Base-by-base conservation (phyloP, 2,329 filamentous ascomycete species). In the Mariannaea elegans region DNA sequence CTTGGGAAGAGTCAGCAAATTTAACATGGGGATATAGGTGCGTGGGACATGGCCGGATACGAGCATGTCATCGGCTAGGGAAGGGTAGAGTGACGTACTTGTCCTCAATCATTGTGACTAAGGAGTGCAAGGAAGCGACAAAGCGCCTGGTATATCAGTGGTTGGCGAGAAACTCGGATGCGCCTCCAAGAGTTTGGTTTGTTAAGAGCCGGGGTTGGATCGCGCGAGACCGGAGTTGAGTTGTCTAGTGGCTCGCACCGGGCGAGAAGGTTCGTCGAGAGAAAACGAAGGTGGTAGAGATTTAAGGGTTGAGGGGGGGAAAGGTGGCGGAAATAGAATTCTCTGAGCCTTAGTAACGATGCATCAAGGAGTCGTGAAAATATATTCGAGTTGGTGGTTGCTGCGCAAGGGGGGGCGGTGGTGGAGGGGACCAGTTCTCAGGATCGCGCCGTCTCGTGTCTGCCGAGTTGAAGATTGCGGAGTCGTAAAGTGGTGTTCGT, bases 1-100 rank as follows among this genome's bases (percentile, higher is more conserved):
- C 90, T 92, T 72, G 63, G 27, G 27, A 21, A 50, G 46, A 41
- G 63, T 72, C 49, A 70, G 68, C 62, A 52, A 32, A 52, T 41
- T 36, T 36, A 50, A 38, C 36, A 14, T 21, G 16, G 32, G 41
- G 32, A 31, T 34, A 36, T 47, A 45, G 41, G 18, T n/a, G 23
- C 38, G 42, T 45, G 44, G 29, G 54, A 36, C 39, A 32, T 29
- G 49, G 59, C 9, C 56, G 56, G 16, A 48, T 47, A 44, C 38
- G 49, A 36, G 21, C 27, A n/a, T 3, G 16, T 16, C 13, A 46
- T 47, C 16, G 46, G 41, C 62, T 16, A 34, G 23, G 21, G 23
- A 41, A 47, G 52, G 51, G 12, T 21, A 18, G 23, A 21, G 52
- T 49, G 61, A 71, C 75, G 56, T 74, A 78, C 75, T 78, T 78